A percentile compares a stretch with the other conserved stretches of the same genome.
Evolutionary conservation across 2,329 filamentous ascomycete genomes (phyloP).

Genomic region (Diaporthe sp.): DNA sequence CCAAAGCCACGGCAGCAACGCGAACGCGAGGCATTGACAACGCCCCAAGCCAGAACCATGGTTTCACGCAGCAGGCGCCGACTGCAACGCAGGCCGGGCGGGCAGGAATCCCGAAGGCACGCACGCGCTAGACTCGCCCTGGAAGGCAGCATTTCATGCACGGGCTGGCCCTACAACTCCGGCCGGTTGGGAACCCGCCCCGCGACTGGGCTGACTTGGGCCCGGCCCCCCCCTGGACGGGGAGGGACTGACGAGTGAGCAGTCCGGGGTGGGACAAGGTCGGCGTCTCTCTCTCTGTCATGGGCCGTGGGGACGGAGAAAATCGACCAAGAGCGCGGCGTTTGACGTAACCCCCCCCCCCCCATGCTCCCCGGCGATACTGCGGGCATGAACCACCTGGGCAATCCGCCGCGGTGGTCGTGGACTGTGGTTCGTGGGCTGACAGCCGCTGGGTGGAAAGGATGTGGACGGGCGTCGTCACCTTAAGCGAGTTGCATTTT

Average conservation of each 20-base stretch:
- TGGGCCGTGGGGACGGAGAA: constrained; percentile 6
- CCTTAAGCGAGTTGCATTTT: constrained; percentile 27
- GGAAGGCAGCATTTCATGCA: constrained; percentile 10
- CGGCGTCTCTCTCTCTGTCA: background rate
- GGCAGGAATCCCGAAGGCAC: background rate
- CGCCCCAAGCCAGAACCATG: background rate
- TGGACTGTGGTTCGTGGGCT: background rate
- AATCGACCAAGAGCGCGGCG: background rate
- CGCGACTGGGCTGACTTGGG: background rate
- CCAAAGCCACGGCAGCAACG: background rate
- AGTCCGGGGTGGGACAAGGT: background rate
- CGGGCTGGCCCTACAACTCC: constrained; percentile 16
- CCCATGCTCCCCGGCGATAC: background rate
- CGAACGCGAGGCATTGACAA: background rate
- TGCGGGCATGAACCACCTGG: background rate
- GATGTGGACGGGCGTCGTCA: background rate
- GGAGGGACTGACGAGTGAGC: background rate
- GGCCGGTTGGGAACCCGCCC: background rate
- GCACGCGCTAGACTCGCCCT: background rate
- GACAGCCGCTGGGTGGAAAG: background rate
- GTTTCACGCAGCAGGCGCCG: background rate
- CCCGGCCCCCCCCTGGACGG: background rate
- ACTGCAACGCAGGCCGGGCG: background rate
- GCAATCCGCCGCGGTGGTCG: background rate
- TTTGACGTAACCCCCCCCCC: constrained; percentile 1